Evolutionary conservation across 176 grass and related monocot genomes (phyloP).

Genomic region (Rhynchospora breviuscula): DNA sequence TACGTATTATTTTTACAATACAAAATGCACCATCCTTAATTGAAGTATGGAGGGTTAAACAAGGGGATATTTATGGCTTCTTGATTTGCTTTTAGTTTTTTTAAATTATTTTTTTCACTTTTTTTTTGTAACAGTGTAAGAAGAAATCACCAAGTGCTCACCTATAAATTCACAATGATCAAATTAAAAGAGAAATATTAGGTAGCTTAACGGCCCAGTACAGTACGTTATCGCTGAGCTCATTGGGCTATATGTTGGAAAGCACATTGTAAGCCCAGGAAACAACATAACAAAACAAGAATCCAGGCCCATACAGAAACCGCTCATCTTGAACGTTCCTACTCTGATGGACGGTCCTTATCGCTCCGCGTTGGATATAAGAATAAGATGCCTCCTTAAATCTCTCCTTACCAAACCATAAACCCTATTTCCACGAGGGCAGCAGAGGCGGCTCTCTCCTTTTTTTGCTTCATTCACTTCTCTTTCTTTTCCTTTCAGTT

Average conservation of each 20-base stretch:
- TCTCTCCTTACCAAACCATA: neutral
- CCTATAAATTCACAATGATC: neutral
- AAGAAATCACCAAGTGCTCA: too few species aligned
- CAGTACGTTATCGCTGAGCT: neutral
- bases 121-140: too few species aligned
- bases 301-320: neutral
- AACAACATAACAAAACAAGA: neutral
- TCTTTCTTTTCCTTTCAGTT: neutral
- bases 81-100: too few species aligned
- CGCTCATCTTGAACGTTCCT: neutral
- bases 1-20: too few species aligned
- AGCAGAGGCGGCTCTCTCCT: neutral
- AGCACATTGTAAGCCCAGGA: neutral
- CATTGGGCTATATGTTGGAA: neutral
- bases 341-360: neutral
- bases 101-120: too few species aligned
- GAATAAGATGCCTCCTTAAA: neutral
- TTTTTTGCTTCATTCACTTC: neutral
- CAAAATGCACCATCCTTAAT: too few species aligned
- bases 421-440: neutral
- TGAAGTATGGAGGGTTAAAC: too few species aligned
- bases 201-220: neutral
- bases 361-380: conserved; percentile 2
- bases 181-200: neutral
- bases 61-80: too few species aligned